Base-by-base conservation (phyloP, 2,329 filamentous ascomycete species). In the Fusarium acutatum region DNA sequence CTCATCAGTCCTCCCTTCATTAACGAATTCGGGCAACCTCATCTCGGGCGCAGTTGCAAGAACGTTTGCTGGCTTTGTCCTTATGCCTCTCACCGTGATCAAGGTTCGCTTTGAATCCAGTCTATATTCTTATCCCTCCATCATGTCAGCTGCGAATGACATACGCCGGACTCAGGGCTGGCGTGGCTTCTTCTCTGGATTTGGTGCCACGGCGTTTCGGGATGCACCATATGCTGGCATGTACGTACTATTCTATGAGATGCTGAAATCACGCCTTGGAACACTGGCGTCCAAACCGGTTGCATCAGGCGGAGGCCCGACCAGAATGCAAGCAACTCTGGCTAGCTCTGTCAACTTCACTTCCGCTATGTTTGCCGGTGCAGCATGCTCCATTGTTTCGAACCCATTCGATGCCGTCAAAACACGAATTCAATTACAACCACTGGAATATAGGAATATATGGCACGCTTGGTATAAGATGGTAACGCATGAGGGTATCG, bases 371-470 rank as follows among this genome's bases (percentile, higher is more conserved):
- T 79, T 95, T 8, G 95, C 96, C 7, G 96, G 94, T 2, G 92
- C 92, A 4, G 84, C 93, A 35, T 97, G 95, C 62, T 98, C 95
- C 2, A 92, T 92, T 8, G 87, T 98, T 41, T 98, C 96, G 14
- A 99, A 99, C 81, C 96, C 96, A 0, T 98, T 98, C 79, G 96
- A 99, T 82, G 95, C 95, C 2, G 91, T 98, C 82, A 99, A 99
- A 85, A 99, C 96, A 28, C 87, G 96, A 56, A 91, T 99, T 75
- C 96, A 99, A 84, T 87, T 99, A 38, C 94, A 97, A 85, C 96
- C 96, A 7, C 86, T 86, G 12, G 88, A 89, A 64, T 99, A 98
- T 80, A 87, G 88, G 38, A 98, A 98, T 78, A 94, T 96, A 88
- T 82, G 93, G 74, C 90, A 93, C 70, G 94, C 95, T 2, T 91